Evolutionary conservation across 2,329 filamentous ascomycete genomes (phyloP).

Genomic region (Alternaria arborescens): DNA sequence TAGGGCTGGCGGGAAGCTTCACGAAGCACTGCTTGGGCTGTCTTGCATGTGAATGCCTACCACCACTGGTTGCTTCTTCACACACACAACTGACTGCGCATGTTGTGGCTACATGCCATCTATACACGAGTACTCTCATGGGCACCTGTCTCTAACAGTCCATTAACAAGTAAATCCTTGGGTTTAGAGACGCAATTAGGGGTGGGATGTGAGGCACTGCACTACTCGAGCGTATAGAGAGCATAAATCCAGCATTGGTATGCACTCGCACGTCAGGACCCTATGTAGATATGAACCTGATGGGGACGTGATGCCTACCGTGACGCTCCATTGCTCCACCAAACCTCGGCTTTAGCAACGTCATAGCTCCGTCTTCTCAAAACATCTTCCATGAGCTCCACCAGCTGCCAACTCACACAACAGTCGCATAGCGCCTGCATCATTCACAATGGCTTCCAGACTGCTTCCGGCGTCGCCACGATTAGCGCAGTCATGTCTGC

Average conservation of each 20-base stretch:
- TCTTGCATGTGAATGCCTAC: constrained; percentile 17
- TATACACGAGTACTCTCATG: neutral
- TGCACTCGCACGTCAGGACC: neutral
- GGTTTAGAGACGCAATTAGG: neutral
- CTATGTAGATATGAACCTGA: neutral
- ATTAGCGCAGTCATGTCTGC: constrained; percentile 32
- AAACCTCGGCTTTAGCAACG: constrained; percentile 37
- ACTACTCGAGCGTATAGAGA: neutral
- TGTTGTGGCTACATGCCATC: neutral
- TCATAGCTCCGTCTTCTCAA: constrained; percentile 37
- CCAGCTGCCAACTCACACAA: constrained; percentile 13
- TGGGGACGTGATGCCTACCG: neutral
- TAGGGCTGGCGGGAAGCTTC: constrained; percentile 29
- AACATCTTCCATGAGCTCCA: constrained; percentile 12
- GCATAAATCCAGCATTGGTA: neutral
- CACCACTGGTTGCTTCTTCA: neutral
- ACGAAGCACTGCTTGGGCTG: constrained; percentile 22
- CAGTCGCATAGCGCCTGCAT: constrained; percentile 7
- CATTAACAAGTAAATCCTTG: neutral
- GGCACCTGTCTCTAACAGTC: neutral
- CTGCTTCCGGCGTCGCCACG: constrained; percentile 27
- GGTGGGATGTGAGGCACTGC: neutral
- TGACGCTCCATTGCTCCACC: constrained; percentile 19
- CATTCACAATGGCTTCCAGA: constrained; percentile 39
- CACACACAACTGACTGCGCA: neutral